Evolutionary conservation across 257 asterid genomes (phyloP).

Genomic region (Knoxia roxburghii): DNA sequence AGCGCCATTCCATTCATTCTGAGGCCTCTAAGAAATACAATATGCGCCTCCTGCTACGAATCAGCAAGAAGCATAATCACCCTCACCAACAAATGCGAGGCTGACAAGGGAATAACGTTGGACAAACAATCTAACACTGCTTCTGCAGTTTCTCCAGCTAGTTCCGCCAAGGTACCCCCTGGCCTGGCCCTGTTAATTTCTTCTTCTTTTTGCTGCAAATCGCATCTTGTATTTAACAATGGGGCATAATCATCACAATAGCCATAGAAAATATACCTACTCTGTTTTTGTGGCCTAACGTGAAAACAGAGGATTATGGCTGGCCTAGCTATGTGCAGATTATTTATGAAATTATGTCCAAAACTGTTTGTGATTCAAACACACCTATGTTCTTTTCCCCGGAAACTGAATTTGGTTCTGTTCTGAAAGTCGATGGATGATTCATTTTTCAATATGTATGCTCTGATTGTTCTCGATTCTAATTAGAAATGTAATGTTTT

Average conservation of each 20-base stretch:
- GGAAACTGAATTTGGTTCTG: no score
- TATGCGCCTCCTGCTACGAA: conserved; percentile 82
- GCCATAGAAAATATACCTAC: background rate
- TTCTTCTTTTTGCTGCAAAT: background rate
- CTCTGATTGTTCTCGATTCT: no score
- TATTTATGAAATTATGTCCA: no score
- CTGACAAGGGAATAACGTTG: conserved; percentile 28
- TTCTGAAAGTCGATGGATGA: no score
- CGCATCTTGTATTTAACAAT: background rate
- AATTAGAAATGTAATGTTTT: no score
- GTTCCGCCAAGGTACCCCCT: conserved; percentile 51
- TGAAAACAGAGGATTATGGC: background rate
- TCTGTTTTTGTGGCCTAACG: background rate
- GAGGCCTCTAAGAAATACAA: conserved; percentile 83
- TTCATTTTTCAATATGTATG: no score
- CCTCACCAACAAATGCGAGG: conserved; percentile 42
- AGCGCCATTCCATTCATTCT: conserved; percentile 72
- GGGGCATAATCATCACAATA: no score
- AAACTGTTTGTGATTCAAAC: no score
- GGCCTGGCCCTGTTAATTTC: no score
- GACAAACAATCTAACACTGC: conserved; percentile 32
- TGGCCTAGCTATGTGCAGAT: background rate
- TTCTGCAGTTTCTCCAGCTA: conserved; percentile 34
- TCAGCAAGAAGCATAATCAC: conserved; percentile 71
- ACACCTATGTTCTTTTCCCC: no score